Base-by-base conservation (phyloP, 208 protist species). In the Perkinsela sp. region DNA sequence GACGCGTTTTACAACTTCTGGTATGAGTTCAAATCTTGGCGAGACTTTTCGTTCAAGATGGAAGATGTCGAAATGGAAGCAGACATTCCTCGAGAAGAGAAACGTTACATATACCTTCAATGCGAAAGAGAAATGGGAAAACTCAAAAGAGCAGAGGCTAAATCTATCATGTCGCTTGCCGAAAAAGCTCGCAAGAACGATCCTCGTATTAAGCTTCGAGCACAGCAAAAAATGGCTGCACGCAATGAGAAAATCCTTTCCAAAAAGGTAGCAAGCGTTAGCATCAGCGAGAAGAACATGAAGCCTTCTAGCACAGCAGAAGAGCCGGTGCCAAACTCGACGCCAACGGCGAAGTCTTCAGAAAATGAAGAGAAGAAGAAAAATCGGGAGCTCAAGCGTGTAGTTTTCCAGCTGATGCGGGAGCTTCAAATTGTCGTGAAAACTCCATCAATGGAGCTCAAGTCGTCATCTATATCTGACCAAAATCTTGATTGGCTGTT, bases 71-170 rank as follows among this genome's bases (percentile, higher is more conserved):
- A 95, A 66, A 82, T 92, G 48, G 79, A 92, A 40, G 85, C 94
- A 31, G 80, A 78, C 32, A 93, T 94, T 74, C 84, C 76, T 72
- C 77, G 94, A 31, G 94, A 97, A 74, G 94, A 97, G 80, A 92
- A 90, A 72, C 83, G 94, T 69, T 97, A 88, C 81, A 96, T 96
- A 81, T 81, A 90, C 72, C 85, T 88, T n/a, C 83, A 96, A 72
- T 96, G 96, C 71, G 88, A 92, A 40, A 87, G 90, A 29, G 76
- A 90, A 66, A 77, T 92, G 67, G 76, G 70, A 22, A 82, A 89
- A 66, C 74, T 78, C 32, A 82, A 84, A 71, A 83, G 84, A 66
- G 81, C 92, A 48, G 93, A 97, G 79, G 76, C 81, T 70, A 77
- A 87, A 71, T 78, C 92, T 31, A 80, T 97, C 71, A 76, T 76